Conservation (phyloP, 345 rosid species). For the Populus pruinosa region DNA sequence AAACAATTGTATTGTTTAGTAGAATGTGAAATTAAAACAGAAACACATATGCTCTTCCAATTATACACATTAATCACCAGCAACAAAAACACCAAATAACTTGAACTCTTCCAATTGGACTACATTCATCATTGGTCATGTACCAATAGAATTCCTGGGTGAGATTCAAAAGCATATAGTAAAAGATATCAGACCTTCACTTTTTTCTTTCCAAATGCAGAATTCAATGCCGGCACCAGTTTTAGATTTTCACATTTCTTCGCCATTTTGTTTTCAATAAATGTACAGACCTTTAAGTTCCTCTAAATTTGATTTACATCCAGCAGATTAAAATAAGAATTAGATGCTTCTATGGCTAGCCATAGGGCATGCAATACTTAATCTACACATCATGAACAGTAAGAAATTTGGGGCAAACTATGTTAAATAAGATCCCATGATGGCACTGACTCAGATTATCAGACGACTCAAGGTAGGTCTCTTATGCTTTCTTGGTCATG, state of each 20-base stretch:
- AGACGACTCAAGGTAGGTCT: background rate
- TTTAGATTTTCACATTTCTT: background rate
- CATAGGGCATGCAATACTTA: background rate
- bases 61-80: too few species aligned
- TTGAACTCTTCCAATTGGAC: background rate
- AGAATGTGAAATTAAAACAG: background rate
- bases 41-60: background rate
- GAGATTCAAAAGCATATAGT: background rate
- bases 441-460: background rate
- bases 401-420: background rate
- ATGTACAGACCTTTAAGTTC: background rate
- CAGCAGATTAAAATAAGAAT: background rate
- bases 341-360: background rate
- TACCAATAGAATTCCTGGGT: constrained; percentile 1
- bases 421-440: background rate
- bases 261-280: background rate
- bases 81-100: constrained; percentile 10
- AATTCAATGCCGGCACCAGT: background rate
- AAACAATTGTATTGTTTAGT: background rate
- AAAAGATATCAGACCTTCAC: background rate
- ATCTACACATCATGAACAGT: background rate
- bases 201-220: background rate
- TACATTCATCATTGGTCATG: background rate
- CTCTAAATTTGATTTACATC: background rate
- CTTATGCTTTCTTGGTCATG: background rate